Evolutionary conservation across 805 yeast genomes (phyloP).

Genomic region (Cephaloascus fragrans): DNA sequence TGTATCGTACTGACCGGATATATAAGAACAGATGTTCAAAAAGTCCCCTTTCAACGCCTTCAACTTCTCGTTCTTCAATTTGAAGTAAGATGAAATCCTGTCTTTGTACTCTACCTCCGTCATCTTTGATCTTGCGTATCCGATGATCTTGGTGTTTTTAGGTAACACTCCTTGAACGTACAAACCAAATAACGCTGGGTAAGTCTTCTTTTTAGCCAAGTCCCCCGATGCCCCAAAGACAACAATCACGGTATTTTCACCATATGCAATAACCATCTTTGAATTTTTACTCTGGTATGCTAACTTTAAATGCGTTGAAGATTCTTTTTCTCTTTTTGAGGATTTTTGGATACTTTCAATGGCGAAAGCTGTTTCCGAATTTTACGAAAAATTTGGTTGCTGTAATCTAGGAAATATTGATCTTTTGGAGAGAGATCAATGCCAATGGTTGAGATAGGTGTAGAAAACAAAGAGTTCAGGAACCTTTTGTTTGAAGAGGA

Average conservation of each 20-base stretch:
- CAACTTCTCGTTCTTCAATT: conserved; percentile 18
- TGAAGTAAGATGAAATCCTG: conserved; percentile 56
- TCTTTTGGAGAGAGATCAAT: neutral
- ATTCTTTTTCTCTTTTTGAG: neutral
- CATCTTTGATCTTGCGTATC: conserved; percentile 85
- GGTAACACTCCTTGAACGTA: conserved; percentile 64
- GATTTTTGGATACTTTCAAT: too few relatives aligned
- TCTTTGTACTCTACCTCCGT: conserved; percentile 54
- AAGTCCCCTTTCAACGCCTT: conserved; percentile 47
- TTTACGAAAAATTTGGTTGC: neutral
- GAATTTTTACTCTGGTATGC: neutral
- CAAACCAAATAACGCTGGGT: conserved; percentile 76
- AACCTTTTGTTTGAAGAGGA: too few relatives aligned
- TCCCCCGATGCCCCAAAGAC: conserved; percentile 96
- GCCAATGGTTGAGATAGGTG: neutral
- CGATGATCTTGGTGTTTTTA: conserved; percentile 60
- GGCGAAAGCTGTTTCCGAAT: neutral
- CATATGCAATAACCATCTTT: conserved; percentile 29
- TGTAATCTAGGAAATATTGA: neutral
- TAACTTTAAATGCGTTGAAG: too few relatives aligned
- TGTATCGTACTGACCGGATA: conserved; percentile 71
- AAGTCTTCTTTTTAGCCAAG: conserved; percentile 90
- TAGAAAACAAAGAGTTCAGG: neutral
- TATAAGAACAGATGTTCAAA: conserved; percentile 55
- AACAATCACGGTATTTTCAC: conserved; percentile 59